Conservation (phyloP, 768 basidiomycete genomes). For the Agrocybe pediades region DNA sequence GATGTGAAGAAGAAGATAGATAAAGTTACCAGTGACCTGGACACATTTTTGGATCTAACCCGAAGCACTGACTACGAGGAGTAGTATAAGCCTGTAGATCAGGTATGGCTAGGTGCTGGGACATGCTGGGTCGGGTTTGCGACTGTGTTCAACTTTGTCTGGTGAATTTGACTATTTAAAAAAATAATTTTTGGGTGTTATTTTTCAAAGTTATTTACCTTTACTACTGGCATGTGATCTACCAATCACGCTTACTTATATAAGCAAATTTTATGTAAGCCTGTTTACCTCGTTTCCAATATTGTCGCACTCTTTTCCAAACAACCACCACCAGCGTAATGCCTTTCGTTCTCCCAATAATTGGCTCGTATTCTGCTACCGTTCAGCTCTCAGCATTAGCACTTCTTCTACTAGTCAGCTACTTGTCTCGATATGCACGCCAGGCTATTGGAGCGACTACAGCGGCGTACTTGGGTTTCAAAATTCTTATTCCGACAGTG, state of each 20-base stretch:
- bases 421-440: constrained; percentile 26
- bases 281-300: no score
- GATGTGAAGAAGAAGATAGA: constrained; percentile 51
- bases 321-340: no score
- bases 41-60: constrained; percentile 58
- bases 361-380: constrained; percentile 29
- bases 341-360: constrained; percentile 22
- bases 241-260: no score
- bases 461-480: constrained; percentile 27
- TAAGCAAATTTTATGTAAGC: no score
- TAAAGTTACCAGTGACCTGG: constrained; percentile 44
- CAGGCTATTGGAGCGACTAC: constrained; percentile 21
- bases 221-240: no score
- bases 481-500: constrained; percentile 22
- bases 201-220: no score
- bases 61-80: constrained; percentile 39
- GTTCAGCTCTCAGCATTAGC: constrained; percentile 29
- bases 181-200: no score
- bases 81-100: background rate
- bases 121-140: no score
- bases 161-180: no score
- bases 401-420: constrained; percentile 28
- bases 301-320: background rate
- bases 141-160: no score
- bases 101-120: no score